Conservation (phyloP, 345 rosid species). For the Jatropha curcas region DNA sequence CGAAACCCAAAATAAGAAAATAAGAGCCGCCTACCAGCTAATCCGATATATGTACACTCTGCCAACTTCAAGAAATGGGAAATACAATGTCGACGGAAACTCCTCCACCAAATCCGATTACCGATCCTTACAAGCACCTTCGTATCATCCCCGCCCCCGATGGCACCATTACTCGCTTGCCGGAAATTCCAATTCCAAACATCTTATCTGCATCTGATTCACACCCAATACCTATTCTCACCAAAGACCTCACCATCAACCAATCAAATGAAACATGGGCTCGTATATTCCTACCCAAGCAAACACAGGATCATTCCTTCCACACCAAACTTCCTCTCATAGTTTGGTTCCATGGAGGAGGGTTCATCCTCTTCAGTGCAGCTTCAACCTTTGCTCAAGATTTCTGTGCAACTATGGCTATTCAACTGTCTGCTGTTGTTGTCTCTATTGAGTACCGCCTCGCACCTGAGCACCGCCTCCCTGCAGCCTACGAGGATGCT, state of each 20-base stretch:
- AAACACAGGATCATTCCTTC: background rate
- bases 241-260: conserved; percentile 28
- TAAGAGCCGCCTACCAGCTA: too few relatives aligned
- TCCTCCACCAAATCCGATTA: background rate
- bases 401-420: conserved; percentile 39
- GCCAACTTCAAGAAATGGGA: too few relatives aligned
- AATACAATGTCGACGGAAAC: background rate
- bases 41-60: too few relatives aligned
- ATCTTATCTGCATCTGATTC: background rate
- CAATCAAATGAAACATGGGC: conserved; percentile 15
- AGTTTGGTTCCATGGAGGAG: conserved; percentile 64
- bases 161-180: conserved; percentile 18
- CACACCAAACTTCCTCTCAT: conserved; percentile 52
- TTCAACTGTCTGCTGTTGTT: conserved; percentile 37
- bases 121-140: conserved; percentile 10
- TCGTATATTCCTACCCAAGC: conserved; percentile 16
- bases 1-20: too few relatives aligned
- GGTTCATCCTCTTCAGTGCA: conserved; percentile 47
- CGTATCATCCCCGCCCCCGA: background rate
- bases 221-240: conserved; percentile 6
- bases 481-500: conserved; percentile 32
- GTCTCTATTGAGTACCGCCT: conserved; percentile 52
- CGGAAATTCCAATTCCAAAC: background rate
- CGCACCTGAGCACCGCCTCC: conserved; percentile 38
- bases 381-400: conserved; percentile 23